Base-by-base conservation (phyloP, 495 filamentous ascomycete genomes). In the Bathelium albidoporum region DNA sequence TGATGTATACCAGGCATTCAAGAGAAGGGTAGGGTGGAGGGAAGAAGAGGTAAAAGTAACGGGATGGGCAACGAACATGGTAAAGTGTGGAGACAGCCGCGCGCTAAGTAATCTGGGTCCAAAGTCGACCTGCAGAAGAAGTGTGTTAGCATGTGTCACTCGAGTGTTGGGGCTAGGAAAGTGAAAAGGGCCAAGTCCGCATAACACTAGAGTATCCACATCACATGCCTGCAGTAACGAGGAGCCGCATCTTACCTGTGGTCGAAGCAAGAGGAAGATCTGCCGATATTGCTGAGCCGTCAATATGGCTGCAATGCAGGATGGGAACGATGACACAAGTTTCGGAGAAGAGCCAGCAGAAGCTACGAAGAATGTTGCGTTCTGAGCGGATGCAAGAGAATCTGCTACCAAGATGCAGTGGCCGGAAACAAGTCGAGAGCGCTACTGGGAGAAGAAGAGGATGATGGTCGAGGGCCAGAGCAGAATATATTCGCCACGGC, bases 311-410 rank as follows among this genome's bases (percentile, higher is more conserved):
- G 49, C 49, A 55, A 55, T 55, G 24, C 49, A 55, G 49, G 24
- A 55, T 28, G 49, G 49, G 24, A 55, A 55, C 49, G 49, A 55
- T 55, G 49, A 55, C 11, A 29, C 49, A 16, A 55, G n/a, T 55
- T 55, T 29, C 11, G 49, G 24, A 12, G 58, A 49, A 20, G 62
- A 64, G 39, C 34, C 12, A 64, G 62, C 62, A 64, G 60, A 61
- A 61, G 62, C 62, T 64, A 64, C 62, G 18, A 64, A 41, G 41
- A 61, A 64, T 64, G 62, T 60, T 64, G 39, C 32, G 20, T 60
- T 34, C 36, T 55, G 58, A 61, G 32, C 58, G 58, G 58, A 64
- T 64, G 62, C 62, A 64, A 64, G 36, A 41, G 60, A 58, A 64
- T 60, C 20, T 55, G 49, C 49, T 55, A 55, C 49, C 49, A 55